These are phyloP conservation scores for Biscutella auriculata DNA, from an alignment of 441 rosid genomes.

Conservation along the genomic window DNA sequence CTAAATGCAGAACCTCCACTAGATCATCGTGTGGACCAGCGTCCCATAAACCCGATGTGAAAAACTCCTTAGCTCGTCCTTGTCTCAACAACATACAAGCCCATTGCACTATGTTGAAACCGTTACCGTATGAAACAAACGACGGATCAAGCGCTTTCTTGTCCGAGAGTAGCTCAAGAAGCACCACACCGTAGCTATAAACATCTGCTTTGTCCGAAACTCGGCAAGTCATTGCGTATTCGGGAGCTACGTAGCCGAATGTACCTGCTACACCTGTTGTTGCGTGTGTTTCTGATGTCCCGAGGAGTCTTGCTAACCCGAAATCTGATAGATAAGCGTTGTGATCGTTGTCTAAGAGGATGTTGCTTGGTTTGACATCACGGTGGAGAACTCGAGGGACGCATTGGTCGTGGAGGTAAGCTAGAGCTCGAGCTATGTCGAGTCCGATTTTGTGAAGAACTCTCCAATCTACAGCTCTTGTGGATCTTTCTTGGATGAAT, in stretches of 20 bases:
- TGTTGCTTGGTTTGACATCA: constrained; percentile 85
- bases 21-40: constrained; percentile 77
- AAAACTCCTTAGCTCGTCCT: constrained; percentile 78
- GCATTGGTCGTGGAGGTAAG: constrained; percentile 75
- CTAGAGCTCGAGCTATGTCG: constrained; percentile 71
- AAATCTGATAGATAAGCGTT: constrained; percentile 81
- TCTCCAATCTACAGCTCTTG: constrained; percentile 45
- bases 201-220: constrained; percentile 92
- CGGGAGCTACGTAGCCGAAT: constrained; percentile 92
- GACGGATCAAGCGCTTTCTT: constrained; percentile 92
- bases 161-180: constrained; percentile 78
- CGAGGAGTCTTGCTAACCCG: constrained; percentile 79
- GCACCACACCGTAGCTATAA: constrained; percentile 88
- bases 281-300: constrained; percentile 87
- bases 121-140: constrained; percentile 40
- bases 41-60: constrained; percentile 68
- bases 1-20: constrained; percentile 68
- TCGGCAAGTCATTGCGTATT: constrained; percentile 91
- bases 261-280: constrained; percentile 91
- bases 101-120: constrained; percentile 32
- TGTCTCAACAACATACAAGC: constrained; percentile 51
- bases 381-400: constrained; percentile 90
- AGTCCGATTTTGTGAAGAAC: constrained; percentile 76
- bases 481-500: constrained; percentile 73
- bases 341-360: constrained; percentile 63